Conservation (phyloP, 177 flowering plant species). For the Vitis hybrid region DNA sequence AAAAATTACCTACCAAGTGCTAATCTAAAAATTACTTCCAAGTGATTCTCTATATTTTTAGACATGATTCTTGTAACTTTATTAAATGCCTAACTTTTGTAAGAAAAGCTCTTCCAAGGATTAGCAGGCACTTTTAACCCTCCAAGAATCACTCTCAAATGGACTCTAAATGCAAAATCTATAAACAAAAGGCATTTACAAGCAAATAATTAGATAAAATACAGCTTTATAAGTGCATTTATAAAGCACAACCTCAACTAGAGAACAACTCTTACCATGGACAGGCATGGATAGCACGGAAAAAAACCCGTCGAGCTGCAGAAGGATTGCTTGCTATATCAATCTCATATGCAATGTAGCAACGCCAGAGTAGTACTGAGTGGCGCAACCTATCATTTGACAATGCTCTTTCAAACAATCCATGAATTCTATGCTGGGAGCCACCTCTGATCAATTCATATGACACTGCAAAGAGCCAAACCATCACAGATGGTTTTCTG, state of each 20-base stretch:
- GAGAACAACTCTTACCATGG: slow-evolving; percentile 68
- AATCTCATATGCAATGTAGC: slow-evolving; percentile 72
- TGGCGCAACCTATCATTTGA: slow-evolving; percentile 48
- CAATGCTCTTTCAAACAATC: slow-evolving; percentile 83
- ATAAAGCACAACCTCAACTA: background rate
- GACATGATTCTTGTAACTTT: too few relatives aligned
- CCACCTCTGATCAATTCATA: slow-evolving; percentile 66
- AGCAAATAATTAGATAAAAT: background rate
- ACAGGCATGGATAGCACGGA: slow-evolving; percentile 93
- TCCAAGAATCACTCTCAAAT: background rate
- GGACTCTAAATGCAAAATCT: background rate
- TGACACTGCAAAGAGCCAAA: slow-evolving; percentile 64
- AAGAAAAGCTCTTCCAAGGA: too few relatives aligned
- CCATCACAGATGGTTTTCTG: slow-evolving; percentile 82
- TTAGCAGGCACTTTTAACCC: too few relatives aligned
- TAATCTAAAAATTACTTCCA: too few relatives aligned
- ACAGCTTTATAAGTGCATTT: background rate
- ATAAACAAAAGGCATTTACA: background rate
- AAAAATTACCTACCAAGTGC: too few relatives aligned
- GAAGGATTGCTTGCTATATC: slow-evolving; percentile 46
- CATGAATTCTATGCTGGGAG: slow-evolving; percentile 73
- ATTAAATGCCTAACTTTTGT: too few relatives aligned
- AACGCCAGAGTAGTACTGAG: slow-evolving; percentile 82
- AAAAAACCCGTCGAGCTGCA: slow-evolving; percentile 76
- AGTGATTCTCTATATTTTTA: too few relatives aligned